Conservation (phyloP, 495 filamentous ascomycete genomes). For the Trichodelitschia bisporula region DNA sequence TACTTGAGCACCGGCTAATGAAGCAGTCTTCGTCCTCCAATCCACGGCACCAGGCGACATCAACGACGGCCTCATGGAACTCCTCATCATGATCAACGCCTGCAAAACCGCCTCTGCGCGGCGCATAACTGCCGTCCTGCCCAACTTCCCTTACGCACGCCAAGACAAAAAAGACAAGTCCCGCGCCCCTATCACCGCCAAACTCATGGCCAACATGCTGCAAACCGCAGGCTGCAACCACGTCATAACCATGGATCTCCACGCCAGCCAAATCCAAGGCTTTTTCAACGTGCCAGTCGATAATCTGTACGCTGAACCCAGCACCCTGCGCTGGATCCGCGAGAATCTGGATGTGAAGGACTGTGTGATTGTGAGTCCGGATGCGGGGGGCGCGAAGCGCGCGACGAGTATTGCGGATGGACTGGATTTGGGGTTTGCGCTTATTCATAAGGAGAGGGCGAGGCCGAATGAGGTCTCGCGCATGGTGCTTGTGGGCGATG, state of each 20-base stretch:
- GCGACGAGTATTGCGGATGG: constrained; percentile 93
- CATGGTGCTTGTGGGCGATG: constrained; percentile 63
- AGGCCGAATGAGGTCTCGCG: constrained; percentile 86
- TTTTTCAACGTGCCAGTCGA: constrained; percentile 98
- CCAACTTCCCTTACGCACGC: constrained; percentile 96
- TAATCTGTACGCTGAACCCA: constrained; percentile 90
- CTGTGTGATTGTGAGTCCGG: constrained; percentile 86
- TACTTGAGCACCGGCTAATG: background rate
- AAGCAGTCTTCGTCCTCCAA: constrained; percentile 76
- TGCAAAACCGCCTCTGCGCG: constrained; percentile 92
- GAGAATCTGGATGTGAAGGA: constrained; percentile 65
- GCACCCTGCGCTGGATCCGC: constrained; percentile 70
- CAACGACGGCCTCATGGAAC: constrained; percentile 96
- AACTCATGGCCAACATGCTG: constrained; percentile 92
- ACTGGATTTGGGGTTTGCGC: constrained; percentile 82
- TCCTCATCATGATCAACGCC: constrained; percentile 96
- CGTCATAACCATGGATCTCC: constrained; percentile 29
- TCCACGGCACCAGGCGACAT: constrained; percentile 89
- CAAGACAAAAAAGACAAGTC: constrained; percentile 99
- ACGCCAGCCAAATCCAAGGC: constrained; percentile 58
- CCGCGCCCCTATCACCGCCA: constrained; percentile 73
- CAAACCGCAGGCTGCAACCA: constrained; percentile 61
- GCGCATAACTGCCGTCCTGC: constrained; percentile 77
- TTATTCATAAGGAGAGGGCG: constrained; percentile 95
- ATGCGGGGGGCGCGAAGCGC: constrained; percentile 89